These are phyloP conservation scores for Wickerhamomyces hampshirensis DNA, from an alignment of 805 yeast species.

Conservation along the genomic window DNA sequence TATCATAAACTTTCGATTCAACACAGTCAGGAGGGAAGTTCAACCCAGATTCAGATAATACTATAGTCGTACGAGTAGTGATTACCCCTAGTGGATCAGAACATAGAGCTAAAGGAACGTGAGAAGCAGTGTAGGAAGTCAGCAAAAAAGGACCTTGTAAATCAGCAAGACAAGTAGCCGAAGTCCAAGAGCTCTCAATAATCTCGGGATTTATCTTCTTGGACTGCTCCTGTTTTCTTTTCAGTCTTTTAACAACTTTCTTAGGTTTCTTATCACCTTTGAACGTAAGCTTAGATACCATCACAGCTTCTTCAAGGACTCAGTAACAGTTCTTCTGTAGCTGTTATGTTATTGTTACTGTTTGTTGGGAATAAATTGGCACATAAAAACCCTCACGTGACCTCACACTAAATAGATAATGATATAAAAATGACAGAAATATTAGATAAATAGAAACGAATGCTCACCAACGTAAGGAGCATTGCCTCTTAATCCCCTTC, in stretches of 20 bases:
- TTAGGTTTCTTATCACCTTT: conserved; percentile 29
- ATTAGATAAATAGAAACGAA: too few relatives aligned
- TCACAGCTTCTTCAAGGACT: too few relatives aligned
- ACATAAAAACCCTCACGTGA: too few relatives aligned
- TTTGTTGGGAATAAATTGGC: too few relatives aligned
- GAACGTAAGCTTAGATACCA: conserved; percentile 34
- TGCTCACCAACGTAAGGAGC: too few relatives aligned
- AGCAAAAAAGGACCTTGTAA: conserved; percentile 31
- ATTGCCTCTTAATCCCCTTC: too few relatives aligned
- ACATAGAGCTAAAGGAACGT: neutral
- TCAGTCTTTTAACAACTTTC: conserved; percentile 12
- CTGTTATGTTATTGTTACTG: too few relatives aligned
- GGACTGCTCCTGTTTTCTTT: conserved; percentile 4
- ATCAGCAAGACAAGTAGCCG: conserved; percentile 25
- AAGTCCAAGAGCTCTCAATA: conserved; percentile 18
- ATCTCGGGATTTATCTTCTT: conserved; percentile 3
- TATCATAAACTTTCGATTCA: conserved; percentile 2
- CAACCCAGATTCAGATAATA: conserved; percentile 1
- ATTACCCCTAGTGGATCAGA: conserved; percentile 5
- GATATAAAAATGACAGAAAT: too few relatives aligned
- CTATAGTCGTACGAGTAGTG: neutral
- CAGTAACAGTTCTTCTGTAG: too few relatives aligned
- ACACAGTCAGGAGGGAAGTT: conserved; percentile 8
- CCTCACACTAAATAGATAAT: too few relatives aligned
- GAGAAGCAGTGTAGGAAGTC: conserved; percentile 2